Percentiles rank a stretch among this genome's conserved stretches.
Conservation (phyloP, 2,329 filamentous ascomycete species). For the Phaeosphaeriaceae sp. region DNA sequence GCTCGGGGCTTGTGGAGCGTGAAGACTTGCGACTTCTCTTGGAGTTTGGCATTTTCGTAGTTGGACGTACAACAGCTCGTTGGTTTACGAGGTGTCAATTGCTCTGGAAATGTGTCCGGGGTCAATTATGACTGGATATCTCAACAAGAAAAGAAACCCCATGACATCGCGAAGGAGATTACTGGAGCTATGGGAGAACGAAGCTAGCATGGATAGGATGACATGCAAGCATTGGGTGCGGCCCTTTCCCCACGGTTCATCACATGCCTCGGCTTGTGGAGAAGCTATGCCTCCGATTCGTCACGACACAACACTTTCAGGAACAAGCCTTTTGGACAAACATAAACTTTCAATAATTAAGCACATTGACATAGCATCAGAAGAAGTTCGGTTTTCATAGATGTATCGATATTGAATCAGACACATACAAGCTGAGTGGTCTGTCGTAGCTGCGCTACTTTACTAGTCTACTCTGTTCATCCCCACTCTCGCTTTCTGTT, state of each 20-base stretch:
- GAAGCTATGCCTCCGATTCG: conserved; percentile 9
- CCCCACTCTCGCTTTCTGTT: conserved; percentile 59
- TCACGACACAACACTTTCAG: too few relatives aligned
- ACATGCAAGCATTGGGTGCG: neutral
- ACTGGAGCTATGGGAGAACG: neutral
- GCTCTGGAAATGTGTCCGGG: neutral
- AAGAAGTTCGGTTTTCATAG: too few relatives aligned
- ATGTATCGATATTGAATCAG: too few relatives aligned
- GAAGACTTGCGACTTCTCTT: conserved; percentile 20
- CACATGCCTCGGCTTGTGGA: conserved; percentile 28
- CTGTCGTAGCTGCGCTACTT: conserved; percentile 19
- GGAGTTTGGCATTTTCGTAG: conserved; percentile 20
- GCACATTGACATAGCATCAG: too few relatives aligned
- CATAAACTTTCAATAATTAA: too few relatives aligned
- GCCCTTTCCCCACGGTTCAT: conserved; percentile 15
- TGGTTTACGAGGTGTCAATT: neutral
- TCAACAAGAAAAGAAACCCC: neutral
- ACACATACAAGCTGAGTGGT: too few relatives aligned
- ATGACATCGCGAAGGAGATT: neutral
- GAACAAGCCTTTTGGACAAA: too few relatives aligned
- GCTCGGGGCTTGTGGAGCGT: conserved; percentile 25
- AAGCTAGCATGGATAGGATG: neutral
- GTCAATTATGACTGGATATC: too few relatives aligned
- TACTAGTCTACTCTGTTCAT: conserved; percentile 47
- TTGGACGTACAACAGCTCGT: neutral